Evolutionary conservation across 129 eudicot genomes (phyloP).

Genomic region (Pseudognaphalium luteoalbum): DNA sequence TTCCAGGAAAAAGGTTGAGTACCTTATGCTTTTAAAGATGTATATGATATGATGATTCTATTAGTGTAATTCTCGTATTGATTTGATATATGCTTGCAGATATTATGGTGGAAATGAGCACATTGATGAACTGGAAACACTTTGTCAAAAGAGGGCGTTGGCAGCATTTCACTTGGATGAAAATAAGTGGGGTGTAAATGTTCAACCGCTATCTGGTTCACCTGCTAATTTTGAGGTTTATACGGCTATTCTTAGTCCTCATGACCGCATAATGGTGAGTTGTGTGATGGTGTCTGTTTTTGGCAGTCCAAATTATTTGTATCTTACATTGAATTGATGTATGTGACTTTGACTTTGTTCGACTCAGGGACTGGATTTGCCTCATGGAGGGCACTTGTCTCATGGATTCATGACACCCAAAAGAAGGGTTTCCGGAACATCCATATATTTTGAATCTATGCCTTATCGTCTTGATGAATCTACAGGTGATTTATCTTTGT

Average conservation of each 20-base stretch:
- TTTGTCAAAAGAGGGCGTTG: constrained; percentile 88
- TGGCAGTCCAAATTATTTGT: background rate
- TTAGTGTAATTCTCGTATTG: background rate
- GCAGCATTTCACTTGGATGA: constrained; percentile 85
- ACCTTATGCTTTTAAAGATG: background rate
- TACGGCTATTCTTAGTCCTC: constrained; percentile 86
- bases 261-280: constrained; percentile 92
- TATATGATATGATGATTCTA: background rate
- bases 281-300: constrained; percentile 4
- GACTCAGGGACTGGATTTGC: constrained; percentile 83
- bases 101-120: constrained; percentile 97
- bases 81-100: constrained; percentile 39
- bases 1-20: constrained; percentile 89
- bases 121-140: constrained; percentile 86
- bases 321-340: constrained; percentile 1
- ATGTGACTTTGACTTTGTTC: background rate
- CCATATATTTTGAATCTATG: constrained; percentile 90
- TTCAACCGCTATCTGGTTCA: constrained; percentile 91
- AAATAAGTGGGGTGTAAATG: constrained; percentile 91
- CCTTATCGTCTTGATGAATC: constrained; percentile 92
- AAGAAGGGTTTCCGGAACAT: constrained; percentile 89
- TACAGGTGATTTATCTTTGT: constrained; percentile 53
- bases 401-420: constrained; percentile 98
- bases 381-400: constrained; percentile 93
- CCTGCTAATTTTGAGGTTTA: constrained; percentile 98